Evolutionary conservation across 2,329 filamentous ascomycete genomes (phyloP).

Genomic region (Blumeriella jaapii): DNA sequence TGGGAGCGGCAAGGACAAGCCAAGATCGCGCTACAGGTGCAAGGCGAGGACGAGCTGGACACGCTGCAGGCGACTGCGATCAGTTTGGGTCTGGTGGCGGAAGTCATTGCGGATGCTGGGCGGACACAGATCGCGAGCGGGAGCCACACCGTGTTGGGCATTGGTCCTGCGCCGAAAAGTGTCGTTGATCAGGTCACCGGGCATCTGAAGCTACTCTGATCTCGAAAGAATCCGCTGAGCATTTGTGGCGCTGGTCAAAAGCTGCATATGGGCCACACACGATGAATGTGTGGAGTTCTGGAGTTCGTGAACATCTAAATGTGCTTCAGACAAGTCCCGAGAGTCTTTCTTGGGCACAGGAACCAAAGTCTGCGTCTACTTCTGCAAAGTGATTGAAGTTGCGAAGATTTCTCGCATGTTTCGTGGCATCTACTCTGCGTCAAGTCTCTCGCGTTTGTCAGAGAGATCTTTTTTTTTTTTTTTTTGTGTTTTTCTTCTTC

Average conservation of each 20-base stretch:
- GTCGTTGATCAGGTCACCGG: constrained; percentile 80
- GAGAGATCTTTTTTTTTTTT: too few species aligned
- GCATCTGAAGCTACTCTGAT: constrained; percentile 65
- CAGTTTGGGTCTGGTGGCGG: constrained; percentile 73
- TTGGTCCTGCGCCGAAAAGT: constrained; percentile 72
- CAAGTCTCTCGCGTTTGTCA: too few species aligned
- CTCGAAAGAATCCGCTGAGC: not conserved
- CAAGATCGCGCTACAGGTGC: constrained; percentile 86
- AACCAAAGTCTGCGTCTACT: too few species aligned
- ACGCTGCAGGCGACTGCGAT: constrained; percentile 65
- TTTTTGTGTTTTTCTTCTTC: too few species aligned
- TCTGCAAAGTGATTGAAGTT: too few species aligned
- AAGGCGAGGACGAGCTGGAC: constrained; percentile 74
- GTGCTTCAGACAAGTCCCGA: too few species aligned
- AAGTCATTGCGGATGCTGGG: constrained; percentile 90
- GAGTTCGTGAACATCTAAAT: too few species aligned
- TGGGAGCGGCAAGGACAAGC: constrained; percentile 85
- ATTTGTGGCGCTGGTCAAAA: not conserved
- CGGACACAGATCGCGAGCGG: constrained; percentile 92
- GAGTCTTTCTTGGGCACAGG: too few species aligned
- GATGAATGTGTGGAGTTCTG: too few species aligned
- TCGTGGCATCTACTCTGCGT: too few species aligned
- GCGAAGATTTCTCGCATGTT: too few species aligned
- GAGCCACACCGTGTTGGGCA: constrained; percentile 82
- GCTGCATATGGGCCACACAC: too few species aligned